A percentile compares a stretch with the other conserved stretches of the same genome.
Conservation (phyloP, 2,329 filamentous ascomycete species). For the Fusarium solani-melongenae region DNA sequence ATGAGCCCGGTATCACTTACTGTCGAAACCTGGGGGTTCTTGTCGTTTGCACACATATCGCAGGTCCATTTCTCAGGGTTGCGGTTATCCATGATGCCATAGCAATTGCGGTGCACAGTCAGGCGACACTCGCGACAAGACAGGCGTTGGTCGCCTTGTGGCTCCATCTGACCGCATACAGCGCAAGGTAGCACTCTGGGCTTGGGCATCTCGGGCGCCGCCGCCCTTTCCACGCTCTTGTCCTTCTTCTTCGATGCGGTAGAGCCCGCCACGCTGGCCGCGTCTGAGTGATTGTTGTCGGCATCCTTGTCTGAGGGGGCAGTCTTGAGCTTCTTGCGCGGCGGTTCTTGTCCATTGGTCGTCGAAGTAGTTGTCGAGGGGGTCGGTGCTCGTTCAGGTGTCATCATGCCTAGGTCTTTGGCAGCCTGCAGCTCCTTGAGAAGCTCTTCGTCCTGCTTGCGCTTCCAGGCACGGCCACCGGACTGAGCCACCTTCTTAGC, state of each 20-base stretch:
- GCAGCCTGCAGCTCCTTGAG: conserved; percentile 76
- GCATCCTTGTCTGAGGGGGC: conserved; percentile 61
- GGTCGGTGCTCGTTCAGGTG: conserved; percentile 56
- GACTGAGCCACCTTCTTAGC: conserved; percentile 85
- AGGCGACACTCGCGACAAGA: conserved; percentile 89
- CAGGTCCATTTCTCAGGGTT: conserved; percentile 87
- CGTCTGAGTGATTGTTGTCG: conserved; percentile 60
- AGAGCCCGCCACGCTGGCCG: conserved; percentile 52
- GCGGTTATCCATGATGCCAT: conserved; percentile 81
- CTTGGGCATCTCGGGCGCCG: conserved; percentile 80
- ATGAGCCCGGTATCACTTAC: conserved; percentile 59
- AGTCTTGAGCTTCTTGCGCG: conserved; percentile 73
- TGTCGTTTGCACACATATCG: conserved; percentile 95
- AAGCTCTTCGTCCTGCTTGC: conserved; percentile 91
- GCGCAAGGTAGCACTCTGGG: conserved; percentile 85
- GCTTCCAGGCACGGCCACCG: conserved; percentile 85
- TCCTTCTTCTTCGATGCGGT: conserved; percentile 69
- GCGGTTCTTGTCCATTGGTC: conserved; percentile 60
- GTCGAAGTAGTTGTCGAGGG: conserved; percentile 42
- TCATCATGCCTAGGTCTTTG: conserved; percentile 65
- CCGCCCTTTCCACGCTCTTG: conserved; percentile 64
- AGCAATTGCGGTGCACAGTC: conserved; percentile 91
- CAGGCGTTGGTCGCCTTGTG: conserved; percentile 76
- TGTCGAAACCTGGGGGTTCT: conserved; percentile 91
- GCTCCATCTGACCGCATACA: conserved; percentile 81